phyloP scores from a whole-genome alignment of 164 flowering plant genomes.

The Protea cynaroides region DNA sequence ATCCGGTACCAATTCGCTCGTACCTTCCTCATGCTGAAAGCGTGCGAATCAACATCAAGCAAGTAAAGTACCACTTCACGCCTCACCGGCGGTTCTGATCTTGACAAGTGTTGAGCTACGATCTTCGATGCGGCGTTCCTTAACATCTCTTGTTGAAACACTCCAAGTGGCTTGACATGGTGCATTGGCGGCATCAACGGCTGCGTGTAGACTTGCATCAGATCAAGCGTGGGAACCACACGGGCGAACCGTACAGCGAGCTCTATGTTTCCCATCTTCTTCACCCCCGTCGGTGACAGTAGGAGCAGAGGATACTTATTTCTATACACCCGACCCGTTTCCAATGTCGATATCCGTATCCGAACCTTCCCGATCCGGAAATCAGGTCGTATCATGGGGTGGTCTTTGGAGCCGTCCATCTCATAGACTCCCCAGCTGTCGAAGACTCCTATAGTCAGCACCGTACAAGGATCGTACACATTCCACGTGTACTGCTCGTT shows the following conservation, averaged over 20 bases:
- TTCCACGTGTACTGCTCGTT: constrained; percentile 95
- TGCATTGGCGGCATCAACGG: constrained; percentile 82
- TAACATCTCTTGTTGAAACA: constrained; percentile 53
- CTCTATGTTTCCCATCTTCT: constrained; percentile 78
- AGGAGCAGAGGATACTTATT: constrained; percentile 55
- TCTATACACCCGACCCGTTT: constrained; percentile 51
- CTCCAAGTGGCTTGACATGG: constrained; percentile 63
- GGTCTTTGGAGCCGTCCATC: constrained; percentile 27
- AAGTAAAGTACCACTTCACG: constrained; percentile 68
- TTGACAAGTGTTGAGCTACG: constrained; percentile 47
- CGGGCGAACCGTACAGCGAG: constrained; percentile 62
- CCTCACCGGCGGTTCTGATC: constrained; percentile 79
- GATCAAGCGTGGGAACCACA: constrained; percentile 41
- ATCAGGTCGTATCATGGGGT: constrained; percentile 34
- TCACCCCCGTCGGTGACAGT: constrained; percentile 41
- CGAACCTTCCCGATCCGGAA: constrained; percentile 76
- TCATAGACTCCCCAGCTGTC: constrained; percentile 45
- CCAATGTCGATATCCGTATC: constrained; percentile 71
- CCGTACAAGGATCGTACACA: constrained; percentile 86
- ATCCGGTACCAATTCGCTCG: constrained; percentile 79
- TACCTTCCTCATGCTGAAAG: constrained; percentile 74
- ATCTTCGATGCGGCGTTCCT: constrained; percentile 43
- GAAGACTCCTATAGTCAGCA: constrained; percentile 66
- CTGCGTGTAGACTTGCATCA: constrained; percentile 63
- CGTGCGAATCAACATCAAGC: constrained; percentile 62